phyloP scores from a whole-genome alignment of 371 early-diverging fungal species.

The Rhizopus delemar region DNA sequence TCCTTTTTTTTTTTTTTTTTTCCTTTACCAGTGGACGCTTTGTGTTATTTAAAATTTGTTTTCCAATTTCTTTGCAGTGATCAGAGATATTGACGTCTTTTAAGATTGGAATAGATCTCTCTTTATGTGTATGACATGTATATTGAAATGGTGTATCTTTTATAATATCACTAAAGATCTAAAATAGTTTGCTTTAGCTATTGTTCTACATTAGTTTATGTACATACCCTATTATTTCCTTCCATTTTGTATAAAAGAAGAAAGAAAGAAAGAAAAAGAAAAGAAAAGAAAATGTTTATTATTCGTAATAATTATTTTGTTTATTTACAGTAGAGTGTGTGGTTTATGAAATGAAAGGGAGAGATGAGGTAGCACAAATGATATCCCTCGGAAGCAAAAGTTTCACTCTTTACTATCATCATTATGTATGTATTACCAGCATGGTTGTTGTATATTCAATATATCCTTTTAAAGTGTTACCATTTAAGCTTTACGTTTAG shows the following conservation, averaged over 20 bases:
- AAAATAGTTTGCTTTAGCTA: background rate
- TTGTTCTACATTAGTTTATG: background rate
- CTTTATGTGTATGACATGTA: conserved; percentile 27
- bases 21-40: conserved; percentile 26
- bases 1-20: background rate
- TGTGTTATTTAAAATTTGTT: conserved; percentile 24
- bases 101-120: conserved; percentile 25
- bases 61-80: conserved; percentile 29
- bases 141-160: conserved; percentile 21
- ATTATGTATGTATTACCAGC: conserved; percentile 1
- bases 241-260: background rate
- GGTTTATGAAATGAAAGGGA: conserved; percentile 3
- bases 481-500: too few species aligned
- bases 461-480: background rate
- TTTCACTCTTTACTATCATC: conserved; percentile 1
- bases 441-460: background rate
- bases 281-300: background rate
- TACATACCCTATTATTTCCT: conserved; percentile 1
- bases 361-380: conserved; percentile 2
- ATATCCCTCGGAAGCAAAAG: background rate
- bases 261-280: background rate
- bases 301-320: too few species aligned
- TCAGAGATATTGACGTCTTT: conserved; percentile 26
- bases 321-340: too few species aligned
- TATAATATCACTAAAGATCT: conserved; percentile 9